A percentile compares a stretch with the other conserved stretches of the same genome.
Conservation (phyloP, 2,329 filamentous ascomycete genomes). For the Aureobasidium sp. region DNA sequence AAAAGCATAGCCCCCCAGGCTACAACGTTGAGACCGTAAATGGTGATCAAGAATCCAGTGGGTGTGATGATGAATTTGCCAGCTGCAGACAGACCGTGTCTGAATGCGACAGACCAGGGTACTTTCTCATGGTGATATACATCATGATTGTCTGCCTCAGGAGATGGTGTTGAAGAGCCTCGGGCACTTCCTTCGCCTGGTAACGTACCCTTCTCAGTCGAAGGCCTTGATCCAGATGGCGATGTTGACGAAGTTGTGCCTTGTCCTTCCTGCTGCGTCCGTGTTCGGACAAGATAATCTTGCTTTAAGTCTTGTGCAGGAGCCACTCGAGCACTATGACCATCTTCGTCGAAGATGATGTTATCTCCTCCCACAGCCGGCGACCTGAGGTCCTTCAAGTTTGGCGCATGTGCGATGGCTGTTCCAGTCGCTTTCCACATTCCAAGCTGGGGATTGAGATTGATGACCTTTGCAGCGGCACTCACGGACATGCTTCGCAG, state of each 20-base stretch:
- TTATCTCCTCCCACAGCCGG: background rate
- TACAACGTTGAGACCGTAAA: slow-evolving; percentile 76
- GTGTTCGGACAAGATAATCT: background rate
- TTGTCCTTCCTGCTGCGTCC: background rate
- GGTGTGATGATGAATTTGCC: slow-evolving; percentile 69
- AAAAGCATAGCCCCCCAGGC: slow-evolving; percentile 92
- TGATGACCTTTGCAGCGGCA: slow-evolving; percentile 15
- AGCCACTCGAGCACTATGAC: background rate
- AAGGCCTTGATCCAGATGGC: background rate
- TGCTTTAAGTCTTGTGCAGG: background rate
- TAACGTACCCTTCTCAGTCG: background rate
- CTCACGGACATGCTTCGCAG: background rate
- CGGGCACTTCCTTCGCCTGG: too few relatives aligned
- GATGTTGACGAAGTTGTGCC: background rate
- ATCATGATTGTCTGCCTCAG: background rate
- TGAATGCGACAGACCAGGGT: background rate
- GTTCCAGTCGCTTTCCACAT: slow-evolving; percentile 40
- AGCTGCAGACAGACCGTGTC: slow-evolving; percentile 46
- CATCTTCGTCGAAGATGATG: background rate
- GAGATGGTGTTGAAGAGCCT: too few relatives aligned
- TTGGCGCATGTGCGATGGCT: slow-evolving; percentile 37
- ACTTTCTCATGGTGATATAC: background rate
- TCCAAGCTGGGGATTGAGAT: slow-evolving; percentile 30
- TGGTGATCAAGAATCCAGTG: slow-evolving; percentile 65
- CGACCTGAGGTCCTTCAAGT: slow-evolving; percentile 33